These are phyloP conservation scores for Monotropa hypopitys DNA, from an alignment of 179 eudicot genomes.

Conservation along the genomic window DNA sequence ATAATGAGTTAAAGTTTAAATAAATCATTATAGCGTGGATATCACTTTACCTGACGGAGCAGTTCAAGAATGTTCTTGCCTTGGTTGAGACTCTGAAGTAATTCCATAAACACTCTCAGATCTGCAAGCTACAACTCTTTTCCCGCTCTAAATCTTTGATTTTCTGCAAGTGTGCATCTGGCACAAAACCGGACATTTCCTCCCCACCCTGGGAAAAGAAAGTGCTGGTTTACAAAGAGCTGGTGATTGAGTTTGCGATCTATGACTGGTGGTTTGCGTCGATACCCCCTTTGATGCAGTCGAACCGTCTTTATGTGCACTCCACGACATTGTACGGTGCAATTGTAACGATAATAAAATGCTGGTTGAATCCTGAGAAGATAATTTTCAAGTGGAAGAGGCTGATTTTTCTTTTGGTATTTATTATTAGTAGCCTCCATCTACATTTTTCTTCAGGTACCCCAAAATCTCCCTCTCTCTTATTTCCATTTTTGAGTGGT, in stretches of 20 bases:
- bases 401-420: constrained; percentile 46
- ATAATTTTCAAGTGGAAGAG: constrained; percentile 67
- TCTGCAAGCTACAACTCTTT: no score
- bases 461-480: background rate
- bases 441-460: constrained; percentile 30
- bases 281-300: constrained; percentile 55
- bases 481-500: background rate
- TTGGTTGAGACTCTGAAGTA: no score
- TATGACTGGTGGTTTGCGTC: constrained; percentile 77
- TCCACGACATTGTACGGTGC: constrained; percentile 75
- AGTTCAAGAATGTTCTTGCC: no score
- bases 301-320: constrained; percentile 61
- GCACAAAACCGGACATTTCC: no score
- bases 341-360: constrained; percentile 34
- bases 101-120: no score
- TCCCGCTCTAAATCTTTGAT: no score
- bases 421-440: constrained; percentile 57
- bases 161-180: no score
- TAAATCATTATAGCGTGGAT: no score
- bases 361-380: constrained; percentile 50
- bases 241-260: constrained; percentile 53
- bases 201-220: no score
- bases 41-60: no score
- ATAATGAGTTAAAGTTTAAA: no score
- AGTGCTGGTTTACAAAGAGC: constrained; percentile 56